These are phyloP conservation scores for Linderina pennispora DNA, from an alignment of 192 early-diverging fungal genomes.

Conservation along the genomic window DNA sequence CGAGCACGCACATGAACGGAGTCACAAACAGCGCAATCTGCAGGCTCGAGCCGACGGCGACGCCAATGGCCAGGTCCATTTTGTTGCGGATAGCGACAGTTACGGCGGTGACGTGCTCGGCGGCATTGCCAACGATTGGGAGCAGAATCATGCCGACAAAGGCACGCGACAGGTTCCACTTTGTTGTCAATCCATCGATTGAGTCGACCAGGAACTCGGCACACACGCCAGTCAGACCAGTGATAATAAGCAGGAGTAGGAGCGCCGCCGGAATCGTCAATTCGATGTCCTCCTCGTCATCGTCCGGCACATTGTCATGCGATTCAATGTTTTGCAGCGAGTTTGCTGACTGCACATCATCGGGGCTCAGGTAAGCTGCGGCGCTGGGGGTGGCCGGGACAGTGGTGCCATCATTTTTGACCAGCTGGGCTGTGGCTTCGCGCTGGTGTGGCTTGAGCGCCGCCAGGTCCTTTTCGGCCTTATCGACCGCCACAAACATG, in stretches of 20 bases:
- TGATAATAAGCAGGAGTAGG: constrained; percentile 54
- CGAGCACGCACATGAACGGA: constrained; percentile 64
- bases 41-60: constrained; percentile 83
- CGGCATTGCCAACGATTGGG: constrained; percentile 89
- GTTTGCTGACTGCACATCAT: constrained; percentile 1
- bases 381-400: background rate
- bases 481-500: constrained; percentile 43
- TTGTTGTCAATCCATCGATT: constrained; percentile 67
- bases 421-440: too few species aligned
- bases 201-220: constrained; percentile 82
- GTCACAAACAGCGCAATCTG: constrained; percentile 84
- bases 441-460: constrained; percentile 11
- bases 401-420: too few species aligned
- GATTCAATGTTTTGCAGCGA: constrained; percentile 25
- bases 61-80: constrained; percentile 86
- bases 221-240: constrained; percentile 66
- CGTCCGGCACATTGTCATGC: too few species aligned
- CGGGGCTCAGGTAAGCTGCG: background rate
- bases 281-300: constrained; percentile 58
- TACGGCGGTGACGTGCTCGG: constrained; percentile 81
- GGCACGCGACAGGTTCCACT: constrained; percentile 65
- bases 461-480: constrained; percentile 24
- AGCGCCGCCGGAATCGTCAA: constrained; percentile 49
- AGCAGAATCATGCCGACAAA: constrained; percentile 91
- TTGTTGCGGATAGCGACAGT: constrained; percentile 78